Evolutionary conservation across 2,329 filamentous ascomycete species (phyloP).

Genomic region (Sarocladiaceae sp.): DNA sequence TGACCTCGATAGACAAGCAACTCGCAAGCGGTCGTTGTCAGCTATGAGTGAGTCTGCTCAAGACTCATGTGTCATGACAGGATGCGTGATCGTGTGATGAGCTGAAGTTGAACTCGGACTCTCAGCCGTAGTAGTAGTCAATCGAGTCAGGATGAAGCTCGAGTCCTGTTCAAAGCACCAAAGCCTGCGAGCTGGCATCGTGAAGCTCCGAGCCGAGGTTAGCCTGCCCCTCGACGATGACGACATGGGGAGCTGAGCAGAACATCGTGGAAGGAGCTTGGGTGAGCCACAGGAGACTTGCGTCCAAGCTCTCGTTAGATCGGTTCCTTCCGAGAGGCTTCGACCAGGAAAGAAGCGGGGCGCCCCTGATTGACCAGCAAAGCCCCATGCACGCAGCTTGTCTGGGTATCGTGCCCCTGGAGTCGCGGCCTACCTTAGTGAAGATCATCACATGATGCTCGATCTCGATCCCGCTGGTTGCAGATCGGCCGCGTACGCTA

Average conservation of each 20-base stretch:
- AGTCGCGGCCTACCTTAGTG: neutral
- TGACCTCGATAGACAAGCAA: no score
- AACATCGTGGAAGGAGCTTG: neutral
- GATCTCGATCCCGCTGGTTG: neutral
- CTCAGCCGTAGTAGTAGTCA: no score
- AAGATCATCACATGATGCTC: constrained; percentile 4
- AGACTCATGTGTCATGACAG: no score
- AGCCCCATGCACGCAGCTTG: neutral
- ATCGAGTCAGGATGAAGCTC: no score
- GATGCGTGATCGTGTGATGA: no score
- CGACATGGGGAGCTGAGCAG: neutral
- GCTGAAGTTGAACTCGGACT: no score
- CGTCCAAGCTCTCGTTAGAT: neutral
- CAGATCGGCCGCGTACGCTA: neutral
- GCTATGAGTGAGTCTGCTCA: no score
- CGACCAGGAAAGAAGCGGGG: neutral
- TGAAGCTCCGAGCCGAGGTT: no score
- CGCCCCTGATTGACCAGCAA: neutral
- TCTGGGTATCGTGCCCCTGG: neutral
- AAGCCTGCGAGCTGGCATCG: no score
- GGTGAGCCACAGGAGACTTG: no score
- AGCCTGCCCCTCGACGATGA: neutral
- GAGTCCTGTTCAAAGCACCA: no score
- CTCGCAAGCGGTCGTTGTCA: no score
- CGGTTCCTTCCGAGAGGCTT: constrained; percentile 2